Evolutionary conservation across 257 asterid genomes (phyloP).

Genomic region (Scutellaria barbata): DNA sequence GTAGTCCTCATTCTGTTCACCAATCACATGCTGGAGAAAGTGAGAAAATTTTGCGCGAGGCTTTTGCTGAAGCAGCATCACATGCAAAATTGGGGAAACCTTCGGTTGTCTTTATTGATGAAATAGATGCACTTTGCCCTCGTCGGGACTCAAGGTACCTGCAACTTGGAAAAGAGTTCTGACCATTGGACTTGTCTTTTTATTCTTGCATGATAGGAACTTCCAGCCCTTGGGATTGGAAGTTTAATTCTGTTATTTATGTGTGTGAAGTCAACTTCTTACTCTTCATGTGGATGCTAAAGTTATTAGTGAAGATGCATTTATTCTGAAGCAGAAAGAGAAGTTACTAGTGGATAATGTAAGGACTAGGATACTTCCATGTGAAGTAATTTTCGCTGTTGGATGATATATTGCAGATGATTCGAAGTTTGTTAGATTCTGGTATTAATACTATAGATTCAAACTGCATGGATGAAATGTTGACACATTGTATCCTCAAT

Average conservation of each 20-base stretch:
- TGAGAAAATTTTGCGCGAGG: conserved; percentile 78
- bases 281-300: conserved; percentile 24
- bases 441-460: conserved; percentile 16
- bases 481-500: conserved; percentile 28
- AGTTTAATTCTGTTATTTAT: not conserved
- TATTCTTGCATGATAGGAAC: conserved; percentile 23
- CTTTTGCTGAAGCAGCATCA: conserved; percentile 80
- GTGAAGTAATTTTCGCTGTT: conserved; percentile 19
- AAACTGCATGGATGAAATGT: conserved; percentile 10
- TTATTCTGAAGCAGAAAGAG: conserved; percentile 11
- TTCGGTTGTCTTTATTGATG: conserved; percentile 89
- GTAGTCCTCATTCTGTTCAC: conserved; percentile 88
- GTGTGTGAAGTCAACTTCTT: not conserved
- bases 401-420: conserved; percentile 14
- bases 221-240: conserved; percentile 6
- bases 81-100: conserved; percentile 78
- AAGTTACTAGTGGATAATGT: not conserved
- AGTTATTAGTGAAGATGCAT: conserved; percentile 12
- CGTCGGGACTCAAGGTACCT: conserved; percentile 85
- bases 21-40: conserved; percentile 90
- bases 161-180: conserved; percentile 4
- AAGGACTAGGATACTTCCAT: not conserved
- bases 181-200: conserved; percentile 6
- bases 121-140: conserved; percentile 93
- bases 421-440: not conserved